Conservation (phyloP, 2,329 filamentous ascomycete genomes). For the Fonsecaea erecta region DNA sequence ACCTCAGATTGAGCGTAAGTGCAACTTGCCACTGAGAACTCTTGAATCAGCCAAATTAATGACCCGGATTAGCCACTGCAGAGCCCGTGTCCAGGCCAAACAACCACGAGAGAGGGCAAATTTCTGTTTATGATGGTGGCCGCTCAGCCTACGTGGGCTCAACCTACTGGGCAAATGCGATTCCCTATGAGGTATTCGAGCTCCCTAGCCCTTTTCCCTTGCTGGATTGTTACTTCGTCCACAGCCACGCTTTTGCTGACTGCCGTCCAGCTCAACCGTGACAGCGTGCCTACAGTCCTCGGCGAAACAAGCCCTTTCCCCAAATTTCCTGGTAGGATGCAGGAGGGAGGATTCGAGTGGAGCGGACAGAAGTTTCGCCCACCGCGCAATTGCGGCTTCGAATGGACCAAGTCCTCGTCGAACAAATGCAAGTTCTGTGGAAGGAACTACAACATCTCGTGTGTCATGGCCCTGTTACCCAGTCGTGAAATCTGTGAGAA, state of each 20-base stretch:
- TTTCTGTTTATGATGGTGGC: conserved; percentile 26
- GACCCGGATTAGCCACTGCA: conserved; percentile 4
- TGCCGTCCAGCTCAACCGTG: conserved; percentile 8
- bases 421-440: conserved; percentile 32
- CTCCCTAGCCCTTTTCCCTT: neutral
- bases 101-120: conserved; percentile 19
- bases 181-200: conserved; percentile 27
- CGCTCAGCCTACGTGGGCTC: conserved; percentile 29
- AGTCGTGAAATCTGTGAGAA: conserved; percentile 26
- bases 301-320: conserved; percentile 18
- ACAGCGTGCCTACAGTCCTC: conserved; percentile 5
- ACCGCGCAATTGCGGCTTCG: conserved; percentile 16
- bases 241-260: conserved; percentile 5
- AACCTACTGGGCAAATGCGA: conserved; percentile 33
- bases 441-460: conserved; percentile 29
- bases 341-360: conserved; percentile 3
- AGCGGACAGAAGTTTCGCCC: conserved; percentile 23
- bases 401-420: conserved; percentile 19
- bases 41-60: conserved; percentile 4
- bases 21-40: neutral
- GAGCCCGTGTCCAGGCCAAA: neutral
- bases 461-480: conserved; percentile 30
- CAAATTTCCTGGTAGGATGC: conserved; percentile 15
- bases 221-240: neutral
- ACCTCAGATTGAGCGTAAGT: conserved; percentile 9